Base-by-base conservation (phyloP, 306 rosid genomes). In the Vigna trinervia region DNA sequence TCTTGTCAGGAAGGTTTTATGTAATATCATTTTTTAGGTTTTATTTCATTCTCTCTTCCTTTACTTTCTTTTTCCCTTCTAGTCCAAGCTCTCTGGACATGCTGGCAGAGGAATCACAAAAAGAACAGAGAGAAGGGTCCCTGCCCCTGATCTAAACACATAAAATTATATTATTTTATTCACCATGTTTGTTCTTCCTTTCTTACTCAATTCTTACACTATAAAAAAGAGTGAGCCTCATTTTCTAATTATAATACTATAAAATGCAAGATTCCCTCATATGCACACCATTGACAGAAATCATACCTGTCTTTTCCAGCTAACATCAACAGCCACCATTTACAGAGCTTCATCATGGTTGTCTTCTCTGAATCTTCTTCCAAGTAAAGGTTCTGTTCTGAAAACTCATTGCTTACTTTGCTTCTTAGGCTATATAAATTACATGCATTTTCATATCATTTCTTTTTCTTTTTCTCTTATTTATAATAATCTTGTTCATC, bases 81-180 rank as follows among this genome's bases (percentile, higher is more conserved):
- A 0, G 8, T 39, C 11, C 10, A 39, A 39, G 8, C 45, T 43
- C 47, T 50, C 2, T 50, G 15, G 15, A 56, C 45, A 13, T 5
- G 20, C 20, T 39, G 28, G 5, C 26, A 72, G 8, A 78, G 48
- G 47, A 43, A 43, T 43, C 47, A 43, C 13, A 43, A 12, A 43
- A 11, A 10, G 12, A 43, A 43, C 2, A 8, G 3, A 56, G 69
- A 51, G 28, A 71, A 56, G 53, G 19, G 23, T 52, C 66, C 3
- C 67, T 32, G 71, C 19, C 0, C 30, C 65, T 59, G 26, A 50
- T 78, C 77, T 60, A 50, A 74, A 69, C 82, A 48, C 73, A 7
- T 30, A 11, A 32, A 68, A 53, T 61, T 32, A 47, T 4, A 34
- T 10, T 46, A 28, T 57, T 67, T 71, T 59, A 34, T 57, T 78